phyloP scores from a whole-genome alignment of 176 grass and related monocot genomes.

The Eleusine indica region DNA sequence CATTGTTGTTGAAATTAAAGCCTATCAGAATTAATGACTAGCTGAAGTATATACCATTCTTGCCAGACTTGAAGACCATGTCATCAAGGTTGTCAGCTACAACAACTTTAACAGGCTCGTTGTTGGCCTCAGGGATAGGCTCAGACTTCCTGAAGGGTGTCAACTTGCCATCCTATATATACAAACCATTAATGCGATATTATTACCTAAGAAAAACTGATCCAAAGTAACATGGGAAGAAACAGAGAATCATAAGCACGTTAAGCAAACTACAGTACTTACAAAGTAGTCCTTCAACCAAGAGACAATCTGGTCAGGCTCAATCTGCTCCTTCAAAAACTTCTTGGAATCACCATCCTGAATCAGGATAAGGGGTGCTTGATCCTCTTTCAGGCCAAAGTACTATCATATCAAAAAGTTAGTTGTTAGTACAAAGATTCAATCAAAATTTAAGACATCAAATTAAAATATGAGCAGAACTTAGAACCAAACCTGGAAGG shows the following conservation, averaged over 20 bases:
- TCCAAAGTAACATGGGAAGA: not conserved
- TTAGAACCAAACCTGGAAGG: slow-evolving; percentile 72
- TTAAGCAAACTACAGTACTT: slow-evolving; percentile 11
- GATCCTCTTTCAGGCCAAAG: slow-evolving; percentile 81
- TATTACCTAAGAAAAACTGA: not conserved
- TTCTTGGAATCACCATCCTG: slow-evolving; percentile 75
- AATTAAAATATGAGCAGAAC: not conserved
- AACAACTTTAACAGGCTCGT: slow-evolving; percentile 85
- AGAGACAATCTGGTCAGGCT: slow-evolving; percentile 63
- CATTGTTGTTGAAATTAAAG: not conserved
- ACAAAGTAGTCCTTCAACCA: slow-evolving; percentile 89
- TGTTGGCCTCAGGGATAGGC: slow-evolving; percentile 78
- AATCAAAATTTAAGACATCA: not conserved
- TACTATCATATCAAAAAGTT: slow-evolving; percentile 56
- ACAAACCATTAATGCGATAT: not conserved
- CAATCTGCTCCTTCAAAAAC: slow-evolving; percentile 77
- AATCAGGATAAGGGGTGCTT: slow-evolving; percentile 75
- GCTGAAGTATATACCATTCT: slow-evolving; percentile 56
- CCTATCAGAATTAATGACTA: not conserved
- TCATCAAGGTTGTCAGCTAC: slow-evolving; percentile 79
- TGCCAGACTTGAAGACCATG: slow-evolving; percentile 83
- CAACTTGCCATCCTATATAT: slow-evolving; percentile 74
- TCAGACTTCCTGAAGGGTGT: slow-evolving; percentile 80
- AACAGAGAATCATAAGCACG: not conserved
- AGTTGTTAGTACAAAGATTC: slow-evolving; percentile 18